Base-by-base conservation (phyloP, 2,329 filamentous ascomycete species). In the Fusarium dimerum region DNA sequence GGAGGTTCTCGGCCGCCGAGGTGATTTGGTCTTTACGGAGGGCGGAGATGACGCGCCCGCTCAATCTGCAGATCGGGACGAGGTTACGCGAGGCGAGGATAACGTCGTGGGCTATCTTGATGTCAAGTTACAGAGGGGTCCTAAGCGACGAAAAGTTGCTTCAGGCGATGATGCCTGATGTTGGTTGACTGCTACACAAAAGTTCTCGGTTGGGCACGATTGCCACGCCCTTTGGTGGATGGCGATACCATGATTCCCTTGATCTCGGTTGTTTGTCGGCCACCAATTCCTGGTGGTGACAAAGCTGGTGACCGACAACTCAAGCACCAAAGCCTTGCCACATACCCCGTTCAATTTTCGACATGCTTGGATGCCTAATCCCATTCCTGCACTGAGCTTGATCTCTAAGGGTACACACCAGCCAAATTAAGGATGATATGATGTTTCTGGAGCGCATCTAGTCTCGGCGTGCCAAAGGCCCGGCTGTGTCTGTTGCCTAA, bases 1-100 rank as follows among this genome's bases (percentile, higher is more conserved):
- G 40, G 81, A 85, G 43, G 68, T 77, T 6, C 72, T 92, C 17
- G 88, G 87, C 5, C 73, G 77, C 49, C 81, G 76, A 12, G 89
- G 89, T 18, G 86, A 91, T 69, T 68, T 90, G 44, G 86, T 88
- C 2, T 88, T 93, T 64, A 84, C 86, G 0, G 88, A 92, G 67
- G 80, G 77, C 5, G 67, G 70, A 38, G 56, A 61, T 15, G 59
- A 65, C 32, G 44, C 47, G 46, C 32, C 41, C 40, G 38, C 39
- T 20, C 15, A 41, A 12, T 29, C 29, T 6, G 39, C 26, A 6
- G 51, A 51, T 48, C 57, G 56, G 48, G 55, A 61, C 44, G 59
- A 64, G 20, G 48, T 46, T 48, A 47, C 47, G 46, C 51, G 49
- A 41, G 54, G 62, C 29, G 51, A 59, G 10, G 54, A 61, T 40